Evolutionary conservation across 2,329 filamentous ascomycete species (phyloP).

Genomic region (Fusarium zealandicum): DNA sequence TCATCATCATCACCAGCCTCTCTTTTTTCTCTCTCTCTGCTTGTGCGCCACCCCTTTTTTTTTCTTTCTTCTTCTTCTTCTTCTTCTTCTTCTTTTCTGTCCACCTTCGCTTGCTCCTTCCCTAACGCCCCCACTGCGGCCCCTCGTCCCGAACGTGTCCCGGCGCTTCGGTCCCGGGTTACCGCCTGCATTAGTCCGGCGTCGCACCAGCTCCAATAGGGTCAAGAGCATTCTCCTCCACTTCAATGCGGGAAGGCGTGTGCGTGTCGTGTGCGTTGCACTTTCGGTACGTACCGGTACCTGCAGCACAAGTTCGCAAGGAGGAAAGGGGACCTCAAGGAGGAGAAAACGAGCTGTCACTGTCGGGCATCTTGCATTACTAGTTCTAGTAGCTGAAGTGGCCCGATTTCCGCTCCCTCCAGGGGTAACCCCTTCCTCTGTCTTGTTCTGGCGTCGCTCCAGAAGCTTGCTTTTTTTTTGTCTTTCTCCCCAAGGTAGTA

Average conservation of each 20-base stretch:
- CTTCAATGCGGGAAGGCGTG: conserved; percentile 3
- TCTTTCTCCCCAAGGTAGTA: background rate
- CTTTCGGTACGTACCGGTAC: conserved; percentile 22
- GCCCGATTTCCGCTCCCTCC: conserved; percentile 15
- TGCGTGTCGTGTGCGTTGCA: too few relatives aligned
- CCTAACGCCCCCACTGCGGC: conserved; percentile 23
- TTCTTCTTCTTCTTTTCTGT: too few relatives aligned
- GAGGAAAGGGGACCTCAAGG: background rate
- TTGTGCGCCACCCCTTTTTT: too few relatives aligned
- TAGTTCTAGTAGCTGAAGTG: conserved; percentile 33
- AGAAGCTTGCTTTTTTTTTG: conserved; percentile 32
- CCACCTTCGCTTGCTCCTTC: too few relatives aligned
- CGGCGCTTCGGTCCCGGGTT: conserved; percentile 41
- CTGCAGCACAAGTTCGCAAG: too few relatives aligned
- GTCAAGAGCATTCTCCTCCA: background rate
- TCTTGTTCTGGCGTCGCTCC: conserved; percentile 28
- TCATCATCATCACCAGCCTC: too few relatives aligned
- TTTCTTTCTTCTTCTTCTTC: too few relatives aligned
- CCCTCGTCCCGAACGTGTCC: conserved; percentile 32
- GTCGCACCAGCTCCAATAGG: conserved; percentile 22
- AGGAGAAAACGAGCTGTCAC: conserved; percentile 34
- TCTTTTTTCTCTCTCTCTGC: too few relatives aligned
- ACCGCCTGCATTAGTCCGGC: conserved; percentile 38
- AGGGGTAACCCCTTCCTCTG: conserved; percentile 1
- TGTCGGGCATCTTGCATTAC: conserved; percentile 41